Evolutionary conservation across 306 rosid species (phyloP), one percentile per base, ranked within the genome.

Genomic region (Quillaja saponaria): DNA sequence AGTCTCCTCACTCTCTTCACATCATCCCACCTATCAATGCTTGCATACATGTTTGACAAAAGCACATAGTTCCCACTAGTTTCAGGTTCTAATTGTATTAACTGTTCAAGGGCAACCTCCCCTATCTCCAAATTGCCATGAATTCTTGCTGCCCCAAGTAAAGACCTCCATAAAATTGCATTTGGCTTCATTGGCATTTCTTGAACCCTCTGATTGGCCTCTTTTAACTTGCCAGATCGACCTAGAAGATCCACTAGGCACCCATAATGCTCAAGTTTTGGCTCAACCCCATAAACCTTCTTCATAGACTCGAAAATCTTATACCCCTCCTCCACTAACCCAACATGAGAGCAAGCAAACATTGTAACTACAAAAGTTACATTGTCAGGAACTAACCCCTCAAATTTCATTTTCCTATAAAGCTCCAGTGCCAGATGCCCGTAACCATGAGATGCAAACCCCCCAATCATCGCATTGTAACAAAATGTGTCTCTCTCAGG

Each of bases 161-260:
- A 75, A 61, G 78, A 72, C 72, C 80, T 75, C 80, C 80, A 79
- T 53, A 79, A 40, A 13, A 75, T 55, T 5, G 84, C 80, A 49
- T 75, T 79, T 3, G 84, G 84, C 40, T 71, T 75, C 80, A 79
- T 62, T 6, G 84, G 75, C 84, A 79, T 66, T 49, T 28, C 67
- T 62, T 19, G 42, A 38, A 79, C 34, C 72, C 64, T 52, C 15
- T 71, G 59, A 69, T 74, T 68, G 4, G 84, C 84, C 47, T 79
- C 80, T 44, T 71, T 79, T 62, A 79, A 46, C 19, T 64, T 46
- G 49, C 84, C 84, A 4, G 72, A 71, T 45, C 84, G 80, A 33
- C 80, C 80, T 4, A 75, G 16, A 66, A 79, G 72, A 67, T 79
- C 84, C 0, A 79, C 53, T 12, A 79, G 49, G 62, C 61, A 79